Base-by-base conservation (phyloP, 345 rosid species). In the Pistacia vera region DNA sequence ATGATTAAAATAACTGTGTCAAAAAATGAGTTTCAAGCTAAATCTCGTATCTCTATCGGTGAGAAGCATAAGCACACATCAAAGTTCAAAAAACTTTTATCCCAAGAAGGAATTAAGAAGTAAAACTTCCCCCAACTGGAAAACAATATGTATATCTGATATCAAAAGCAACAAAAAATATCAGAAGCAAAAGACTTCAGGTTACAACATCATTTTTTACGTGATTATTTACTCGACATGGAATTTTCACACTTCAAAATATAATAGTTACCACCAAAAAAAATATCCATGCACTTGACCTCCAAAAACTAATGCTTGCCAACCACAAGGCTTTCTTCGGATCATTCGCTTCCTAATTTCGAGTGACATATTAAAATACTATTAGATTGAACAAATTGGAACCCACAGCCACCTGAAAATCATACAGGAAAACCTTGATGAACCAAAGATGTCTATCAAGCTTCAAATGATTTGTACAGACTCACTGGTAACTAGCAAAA, bases 381-480 rank as follows among this genome's bases (percentile, higher is more conserved):
- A 44, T 8, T 46, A 4, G 20, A 48, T 66, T 63, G 11, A 66
- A 66, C 56, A 66, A 66, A 66, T 2, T 46, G 56, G 35, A 66
- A 2, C 35, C 22, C 33, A 35, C 6, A 46, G 11, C 22, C 51
- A 36, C 12, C 68, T 18, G 10, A 38, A 64, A 38, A 18, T 38
- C 68, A 20, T 66, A 28, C 10, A 5, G 3, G 3, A 46, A 66
- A 20, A 11, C 52, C 17, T 46, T 20, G 33, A 44, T 38, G 55
- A 66, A 11, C 55, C 33, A n/a, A 66, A 46, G 70, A 46, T 66
- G 22, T 12, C 28, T 66, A 18, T 48, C 56, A 66, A 66, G 54
- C 56, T 20, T 66, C 46, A 22, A 64, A 41, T 1, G 2, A 8
- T 38, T 41, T 38, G 20, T n/a, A 64, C 14, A 25, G 25, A 25